Evolutionary conservation across 1,284 basidiomycete genomes (phyloP), one percentile per base, ranked within the genome.

Genomic region (Sanghuangporus baumii): DNA sequence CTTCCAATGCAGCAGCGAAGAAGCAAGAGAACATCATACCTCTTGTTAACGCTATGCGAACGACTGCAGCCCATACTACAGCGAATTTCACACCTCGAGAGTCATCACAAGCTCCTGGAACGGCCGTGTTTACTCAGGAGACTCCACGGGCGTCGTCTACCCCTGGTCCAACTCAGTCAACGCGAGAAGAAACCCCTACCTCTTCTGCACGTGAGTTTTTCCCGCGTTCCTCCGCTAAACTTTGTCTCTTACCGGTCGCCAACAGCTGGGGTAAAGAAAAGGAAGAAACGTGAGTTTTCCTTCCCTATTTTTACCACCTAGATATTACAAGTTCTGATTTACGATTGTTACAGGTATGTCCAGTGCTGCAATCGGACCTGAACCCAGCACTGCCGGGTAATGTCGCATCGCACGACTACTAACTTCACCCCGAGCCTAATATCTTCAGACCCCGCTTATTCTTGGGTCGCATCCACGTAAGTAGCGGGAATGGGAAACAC

Each of bases 11-110:
- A n/a, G 40, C 38, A 5, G 64, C 67, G 73, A 86, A 80, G 70
- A 84, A 82, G 67, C 82, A 82, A 66, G 83, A 88, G 69, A 90
- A 91, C 69, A 83, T 79, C 64, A 75, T 81, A 67, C 78, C 91
- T 40, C 78, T 91, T 66, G 73, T 85, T 68, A 84, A 87, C 66
- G 89, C 89, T 16, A 91, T 91, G 88, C 81, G 79, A 63, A 84
- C 88, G 5, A 91, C 89, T 1, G 88, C 87, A 7, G 75, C 79
- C 48, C 88, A 91, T 69, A 81, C 88, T 46, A 84, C 76, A 66
- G 76, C 78, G 65, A 74, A 82, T 0, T 79, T 84, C 66, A 67
- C 69, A 20, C 57, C 73, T 41, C 73, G 71, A 52, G 61, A 62
- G 36, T 67, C 69, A 36, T 63, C 75, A 9, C 80, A 80, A 55